These are phyloP conservation scores for Poterioochromonas sp. DNA, from an alignment of 352 stramenopile genomes.

Conservation along the genomic window DNA sequence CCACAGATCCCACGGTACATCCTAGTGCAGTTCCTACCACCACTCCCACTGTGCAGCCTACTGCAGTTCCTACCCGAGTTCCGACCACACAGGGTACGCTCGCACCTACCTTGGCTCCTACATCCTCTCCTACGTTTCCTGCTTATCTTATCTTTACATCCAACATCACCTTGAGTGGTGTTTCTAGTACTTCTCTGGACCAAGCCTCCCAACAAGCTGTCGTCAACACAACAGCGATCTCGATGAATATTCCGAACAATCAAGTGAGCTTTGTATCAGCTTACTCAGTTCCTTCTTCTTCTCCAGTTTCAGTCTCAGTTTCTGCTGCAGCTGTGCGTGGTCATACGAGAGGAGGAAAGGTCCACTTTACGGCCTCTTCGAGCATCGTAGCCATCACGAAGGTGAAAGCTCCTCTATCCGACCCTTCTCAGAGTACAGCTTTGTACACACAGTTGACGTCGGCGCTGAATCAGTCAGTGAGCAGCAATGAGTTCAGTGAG, in stretches of 20 bases:
- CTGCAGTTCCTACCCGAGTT: too few relatives aligned
- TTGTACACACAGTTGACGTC: slow-evolving; percentile 11
- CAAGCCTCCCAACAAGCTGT: slow-evolving; percentile 1
- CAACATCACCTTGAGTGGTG: too few relatives aligned
- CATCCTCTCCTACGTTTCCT: too few relatives aligned
- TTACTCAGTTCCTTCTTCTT: slow-evolving; percentile 14
- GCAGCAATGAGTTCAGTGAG: slow-evolving; percentile 10
- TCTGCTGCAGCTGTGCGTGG: too few relatives aligned
- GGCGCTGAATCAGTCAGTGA: slow-evolving; percentile 8
- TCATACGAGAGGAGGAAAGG: slow-evolving; percentile 9
- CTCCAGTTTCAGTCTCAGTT: slow-evolving; percentile 11
- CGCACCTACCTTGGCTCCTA: too few relatives aligned
- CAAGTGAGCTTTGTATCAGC: slow-evolving; percentile 11
- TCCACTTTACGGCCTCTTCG: slow-evolving; percentile 8
- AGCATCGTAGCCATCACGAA: slow-evolving; percentile 10
- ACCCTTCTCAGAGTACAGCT: slow-evolving; percentile 10
- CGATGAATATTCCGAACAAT: slow-evolving; percentile 14
- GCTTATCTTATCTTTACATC: too few relatives aligned
- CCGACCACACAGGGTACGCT: too few relatives aligned
- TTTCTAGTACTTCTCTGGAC: too few relatives aligned
- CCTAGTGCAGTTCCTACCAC: too few relatives aligned
- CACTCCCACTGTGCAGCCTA: too few relatives aligned
- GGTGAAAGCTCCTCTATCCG: slow-evolving; percentile 8
- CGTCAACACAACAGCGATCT: slow-evolving; percentile 10
- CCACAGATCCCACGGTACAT: too few relatives aligned